Evolutionary conservation across 1,139 yeast species (phyloP).

Genomic region (Candida gigantensis): DNA sequence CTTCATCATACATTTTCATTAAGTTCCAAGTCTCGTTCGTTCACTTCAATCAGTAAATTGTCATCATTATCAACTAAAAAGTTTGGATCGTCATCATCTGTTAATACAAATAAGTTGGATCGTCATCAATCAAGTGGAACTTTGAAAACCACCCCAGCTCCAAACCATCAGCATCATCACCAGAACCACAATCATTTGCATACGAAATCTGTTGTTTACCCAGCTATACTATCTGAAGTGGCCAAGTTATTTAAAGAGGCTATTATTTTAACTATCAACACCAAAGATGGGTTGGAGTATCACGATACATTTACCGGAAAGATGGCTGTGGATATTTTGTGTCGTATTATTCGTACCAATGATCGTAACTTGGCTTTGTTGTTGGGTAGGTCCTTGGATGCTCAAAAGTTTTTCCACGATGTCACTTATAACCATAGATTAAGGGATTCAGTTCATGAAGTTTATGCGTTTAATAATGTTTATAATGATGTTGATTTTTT

Average conservation of each 20-base stretch:
- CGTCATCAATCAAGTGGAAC: slow-evolving; percentile 28
- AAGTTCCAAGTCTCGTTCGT: slow-evolving; percentile 45
- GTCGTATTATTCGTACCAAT: slow-evolving; percentile 81
- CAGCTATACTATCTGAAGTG: slow-evolving; percentile 84
- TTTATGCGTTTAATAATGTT: slow-evolving; percentile 79
- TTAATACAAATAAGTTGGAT: slow-evolving; percentile 28
- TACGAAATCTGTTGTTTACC: slow-evolving; percentile 69
- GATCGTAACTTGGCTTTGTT: slow-evolving; percentile 88
- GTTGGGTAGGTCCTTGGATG: slow-evolving; percentile 89
- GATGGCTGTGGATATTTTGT: slow-evolving; percentile 88
- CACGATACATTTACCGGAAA: slow-evolving; percentile 94
- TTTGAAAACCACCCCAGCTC: slow-evolving; percentile 8
- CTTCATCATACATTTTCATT: slow-evolving; percentile 41
- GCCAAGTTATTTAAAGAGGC: slow-evolving; percentile 76
- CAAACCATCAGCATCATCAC: not conserved
- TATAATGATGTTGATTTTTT: slow-evolving; percentile 44
- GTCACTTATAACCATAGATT: slow-evolving; percentile 92
- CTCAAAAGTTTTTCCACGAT: slow-evolving; percentile 92
- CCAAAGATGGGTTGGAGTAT: slow-evolving; percentile 92
- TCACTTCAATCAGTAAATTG: slow-evolving; percentile 44
- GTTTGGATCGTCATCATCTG: slow-evolving; percentile 38
- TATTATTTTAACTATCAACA: slow-evolving; percentile 72
- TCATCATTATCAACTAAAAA: slow-evolving; percentile 46
- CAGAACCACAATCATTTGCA: slow-evolving; percentile 23
- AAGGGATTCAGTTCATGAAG: slow-evolving; percentile 84